Evolutionary conservation across 257 asterid genomes (phyloP), one percentile per base, ranked within the genome.

Genomic region (Capsicum pubescens): DNA sequence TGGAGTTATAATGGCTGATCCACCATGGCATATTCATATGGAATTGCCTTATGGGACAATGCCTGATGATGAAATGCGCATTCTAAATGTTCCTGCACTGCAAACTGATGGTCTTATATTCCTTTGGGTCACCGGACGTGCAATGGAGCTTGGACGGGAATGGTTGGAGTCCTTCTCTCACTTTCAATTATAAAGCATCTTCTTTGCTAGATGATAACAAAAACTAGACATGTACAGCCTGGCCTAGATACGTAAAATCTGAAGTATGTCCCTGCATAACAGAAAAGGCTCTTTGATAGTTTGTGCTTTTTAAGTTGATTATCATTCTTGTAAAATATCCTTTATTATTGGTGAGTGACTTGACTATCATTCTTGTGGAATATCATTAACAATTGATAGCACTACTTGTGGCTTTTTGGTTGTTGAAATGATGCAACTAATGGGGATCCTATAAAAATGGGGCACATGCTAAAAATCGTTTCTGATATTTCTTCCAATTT

Each of bases 21-120:
- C 99, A 35, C 99, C 99, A 2, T 97, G 99, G 99, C 98, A 97
- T 83, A 97, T 97, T 86, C 99, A 97, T 87, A 97, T 97, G 99
- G 99, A 97, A 82, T 88, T 97, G 91, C 99, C 99, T n/a, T 97
- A 97, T 82, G 99, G 99, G 77, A 95, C 99, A 50, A 97, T 97
- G 98, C 98, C 98, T 79, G 99, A 97, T 87, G 98, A 97, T 76
- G 99, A 97, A 89, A 97, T 97, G 99, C 97, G 99, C 35, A 92
- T 97, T 59, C 94, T 97, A 9, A 95, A 97, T 74, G 99, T 97
- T 84, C 99, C 99, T 81, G 99, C 99, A 32, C 87, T 97, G 82
- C 99, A 97, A 88, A 95, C 98, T 52, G 99, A 97, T 88, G 99
- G 99, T 78, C 83, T 97, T 86, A 97, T 97, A 86, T 97, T 97